Evolutionary conservation across 2,329 filamentous ascomycete species (phyloP).

Genomic region (Triangularia setosa): DNA sequence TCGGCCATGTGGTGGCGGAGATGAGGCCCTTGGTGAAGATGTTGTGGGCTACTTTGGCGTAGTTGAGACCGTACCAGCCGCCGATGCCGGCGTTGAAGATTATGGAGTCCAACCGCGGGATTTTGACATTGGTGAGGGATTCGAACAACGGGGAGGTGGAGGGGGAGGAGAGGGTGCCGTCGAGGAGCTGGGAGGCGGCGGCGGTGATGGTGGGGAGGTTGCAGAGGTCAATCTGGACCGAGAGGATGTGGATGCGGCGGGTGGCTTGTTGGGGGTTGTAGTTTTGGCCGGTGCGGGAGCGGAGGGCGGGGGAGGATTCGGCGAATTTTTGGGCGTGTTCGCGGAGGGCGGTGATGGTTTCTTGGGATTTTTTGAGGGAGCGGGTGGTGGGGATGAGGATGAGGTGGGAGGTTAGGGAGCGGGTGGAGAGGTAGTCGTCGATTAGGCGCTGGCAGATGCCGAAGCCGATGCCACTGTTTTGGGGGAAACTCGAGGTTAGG

Average conservation of each 20-base stretch:
- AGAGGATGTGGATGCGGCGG: constrained; percentile 54
- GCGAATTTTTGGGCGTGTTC: constrained; percentile 54
- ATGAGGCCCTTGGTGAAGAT: constrained; percentile 58
- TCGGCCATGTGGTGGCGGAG: constrained; percentile 70
- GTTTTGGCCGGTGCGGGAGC: constrained; percentile 35
- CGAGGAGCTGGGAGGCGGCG: constrained; percentile 45
- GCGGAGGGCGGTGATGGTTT: constrained; percentile 64
- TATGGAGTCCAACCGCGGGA: constrained; percentile 72
- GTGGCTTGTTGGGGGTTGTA: constrained; percentile 43
- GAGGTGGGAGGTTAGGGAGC: constrained; percentile 63
- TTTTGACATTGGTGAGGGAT: constrained; percentile 41
- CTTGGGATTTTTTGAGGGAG: constrained; percentile 65
- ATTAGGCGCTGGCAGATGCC: constrained; percentile 80
- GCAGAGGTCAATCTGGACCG: constrained; percentile 58
- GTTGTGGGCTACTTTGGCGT: constrained; percentile 51
- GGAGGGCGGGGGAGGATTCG: constrained; percentile 36
- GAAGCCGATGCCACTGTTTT: constrained; percentile 74
- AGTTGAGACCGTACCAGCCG: constrained; percentile 78
- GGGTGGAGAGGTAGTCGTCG: constrained; percentile 77
- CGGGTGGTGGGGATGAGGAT: constrained; percentile 83
- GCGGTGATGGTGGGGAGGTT: constrained; percentile 49
- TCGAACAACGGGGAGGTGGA: constrained; percentile 34
- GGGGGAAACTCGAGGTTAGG: constrained; percentile 28
- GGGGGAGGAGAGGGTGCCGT: constrained; percentile 44
- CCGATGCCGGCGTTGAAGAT: constrained; percentile 87